Evolutionary conservation across 73 alveolate species (phyloP).

Genomic region (Tetrahymena borealis): DNA sequence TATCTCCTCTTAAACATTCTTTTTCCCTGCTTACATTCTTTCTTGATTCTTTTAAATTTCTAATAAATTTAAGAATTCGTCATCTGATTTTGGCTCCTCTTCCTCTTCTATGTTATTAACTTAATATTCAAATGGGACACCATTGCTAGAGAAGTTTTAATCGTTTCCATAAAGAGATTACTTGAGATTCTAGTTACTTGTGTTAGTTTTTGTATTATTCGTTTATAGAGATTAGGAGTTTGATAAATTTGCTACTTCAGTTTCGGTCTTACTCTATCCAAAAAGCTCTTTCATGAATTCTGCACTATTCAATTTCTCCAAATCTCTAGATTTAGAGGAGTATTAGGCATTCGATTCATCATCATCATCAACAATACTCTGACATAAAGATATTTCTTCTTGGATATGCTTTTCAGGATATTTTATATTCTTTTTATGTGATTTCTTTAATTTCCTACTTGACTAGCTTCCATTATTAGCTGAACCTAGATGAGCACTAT

Average conservation of each 20-base stretch:
- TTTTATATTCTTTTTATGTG: background rate
- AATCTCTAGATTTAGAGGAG: background rate
- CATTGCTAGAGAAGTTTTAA: background rate
- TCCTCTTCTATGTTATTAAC: background rate
- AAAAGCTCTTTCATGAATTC: background rate
- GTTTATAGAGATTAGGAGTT: background rate
- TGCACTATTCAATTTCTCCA: background rate
- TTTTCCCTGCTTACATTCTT: background rate
- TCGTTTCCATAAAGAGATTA: background rate
- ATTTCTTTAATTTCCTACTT: background rate
- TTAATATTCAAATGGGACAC: background rate
- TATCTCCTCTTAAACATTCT: background rate
- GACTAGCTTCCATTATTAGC: background rate
- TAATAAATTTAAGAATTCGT: background rate
- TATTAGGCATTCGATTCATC: background rate
- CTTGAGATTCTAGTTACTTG: background rate
- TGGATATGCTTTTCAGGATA: background rate
- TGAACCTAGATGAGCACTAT: background rate
- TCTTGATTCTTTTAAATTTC: background rate
- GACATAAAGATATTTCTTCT: background rate
- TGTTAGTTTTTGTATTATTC: background rate
- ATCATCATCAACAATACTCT: background rate
- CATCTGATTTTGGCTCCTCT: background rate
- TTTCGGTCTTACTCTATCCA: background rate
- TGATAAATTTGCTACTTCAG: background rate